Evolutionary conservation across 345 rosid genomes (phyloP), one percentile per base, ranked within the genome.

Genomic region (Trapa bicornis): DNA sequence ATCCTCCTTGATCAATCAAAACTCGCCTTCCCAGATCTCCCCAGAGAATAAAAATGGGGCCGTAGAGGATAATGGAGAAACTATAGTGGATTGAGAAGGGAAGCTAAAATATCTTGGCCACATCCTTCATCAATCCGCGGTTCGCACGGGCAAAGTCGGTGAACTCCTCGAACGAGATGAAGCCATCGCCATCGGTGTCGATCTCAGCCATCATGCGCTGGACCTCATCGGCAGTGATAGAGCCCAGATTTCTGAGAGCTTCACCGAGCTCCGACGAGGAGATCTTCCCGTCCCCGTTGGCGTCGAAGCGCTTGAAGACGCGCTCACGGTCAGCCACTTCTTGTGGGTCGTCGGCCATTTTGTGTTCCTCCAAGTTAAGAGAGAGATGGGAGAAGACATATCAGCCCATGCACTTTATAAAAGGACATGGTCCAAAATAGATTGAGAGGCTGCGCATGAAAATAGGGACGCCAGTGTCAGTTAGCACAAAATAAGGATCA

Each of bases 131-230:
- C 50, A 93, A 78, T 36, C 94, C 98, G n/a, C 81, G 82, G 77
- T 93, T 93, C 33, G 86, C 89, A 4, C 47, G 14, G n/a, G 98
- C 98, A 52, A 93, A 93, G 4, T 74, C 80, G 12, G 73, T 76
- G 79, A 82, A 93, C 67, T 90, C 98, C 48, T 84, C 29, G 53
- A 74, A 81, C 0, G 98, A 90, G 42, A 93, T 93, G 81, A 45
- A 81, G 6, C 98, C 98, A 65, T 93, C 96, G 2, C 96, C 96
- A 33, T 93, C 88, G 0, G 96, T 88, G 67, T 93, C 98, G 42
- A 93, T 90, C 83, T 93, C 98, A 0, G 80, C 81, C 98, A 93
- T 93, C 98, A 93, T 93, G 39, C 86, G 78, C 45, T 80, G 79
- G 13, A 88, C 56, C 72, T 93, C 98, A 0, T 85, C 97, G 0